These are phyloP conservation scores for Penicillium antarcticum DNA, from an alignment of 495 filamentous ascomycete genomes.

Conservation along the genomic window DNA sequence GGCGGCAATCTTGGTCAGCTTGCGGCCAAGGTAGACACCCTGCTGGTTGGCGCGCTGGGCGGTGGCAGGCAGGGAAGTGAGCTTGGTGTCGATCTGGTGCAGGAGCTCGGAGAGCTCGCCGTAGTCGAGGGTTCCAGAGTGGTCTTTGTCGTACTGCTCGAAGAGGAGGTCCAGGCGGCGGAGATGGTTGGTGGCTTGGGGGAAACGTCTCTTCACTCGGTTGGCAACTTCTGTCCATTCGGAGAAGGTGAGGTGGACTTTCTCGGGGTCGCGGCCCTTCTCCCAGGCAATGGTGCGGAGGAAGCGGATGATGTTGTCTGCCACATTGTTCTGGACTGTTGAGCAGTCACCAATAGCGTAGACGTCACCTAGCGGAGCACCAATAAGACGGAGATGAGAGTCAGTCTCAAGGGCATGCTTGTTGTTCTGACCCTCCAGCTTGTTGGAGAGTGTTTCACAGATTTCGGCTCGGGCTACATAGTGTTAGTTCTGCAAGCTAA, in stretches of 20 bases:
- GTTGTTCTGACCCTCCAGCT: slow-evolving; percentile 80
- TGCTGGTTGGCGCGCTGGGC: slow-evolving; percentile 99
- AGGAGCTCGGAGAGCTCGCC: slow-evolving; percentile 86
- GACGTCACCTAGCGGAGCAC: slow-evolving; percentile 89
- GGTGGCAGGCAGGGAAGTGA: slow-evolving; percentile 81
- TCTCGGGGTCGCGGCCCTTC: slow-evolving; percentile 81
- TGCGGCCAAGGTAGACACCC: slow-evolving; percentile 87
- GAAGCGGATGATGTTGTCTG: slow-evolving; percentile 82
- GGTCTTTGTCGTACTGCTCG: slow-evolving; percentile 85
- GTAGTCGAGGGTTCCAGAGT: slow-evolving; percentile 89
- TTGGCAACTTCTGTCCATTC: slow-evolving; percentile 85
- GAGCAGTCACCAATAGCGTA: slow-evolving; percentile 97
- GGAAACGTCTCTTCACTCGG: slow-evolving; percentile 83
- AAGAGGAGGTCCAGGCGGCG: slow-evolving; percentile 87
- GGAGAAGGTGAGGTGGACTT: slow-evolving; percentile 73
- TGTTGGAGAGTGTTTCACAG: slow-evolving; percentile 65
- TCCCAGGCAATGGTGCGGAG: slow-evolving; percentile 89
- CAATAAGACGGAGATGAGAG: slow-evolving; percentile 85
- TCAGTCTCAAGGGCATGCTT: slow-evolving; percentile 93
- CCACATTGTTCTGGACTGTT: slow-evolving; percentile 94
- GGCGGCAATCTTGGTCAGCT: slow-evolving; percentile 88
- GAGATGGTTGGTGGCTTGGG: slow-evolving; percentile 88
- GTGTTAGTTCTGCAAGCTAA: slow-evolving; percentile 4
- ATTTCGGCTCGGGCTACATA: slow-evolving; percentile 72
- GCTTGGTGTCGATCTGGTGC: slow-evolving; percentile 83